Percentiles rank a stretch among this genome's conserved stretches.
These are phyloP conservation scores for Agaricales sp. DNA, from an alignment of 1,284 basidiomycete genomes.

Conservation along the genomic window DNA sequence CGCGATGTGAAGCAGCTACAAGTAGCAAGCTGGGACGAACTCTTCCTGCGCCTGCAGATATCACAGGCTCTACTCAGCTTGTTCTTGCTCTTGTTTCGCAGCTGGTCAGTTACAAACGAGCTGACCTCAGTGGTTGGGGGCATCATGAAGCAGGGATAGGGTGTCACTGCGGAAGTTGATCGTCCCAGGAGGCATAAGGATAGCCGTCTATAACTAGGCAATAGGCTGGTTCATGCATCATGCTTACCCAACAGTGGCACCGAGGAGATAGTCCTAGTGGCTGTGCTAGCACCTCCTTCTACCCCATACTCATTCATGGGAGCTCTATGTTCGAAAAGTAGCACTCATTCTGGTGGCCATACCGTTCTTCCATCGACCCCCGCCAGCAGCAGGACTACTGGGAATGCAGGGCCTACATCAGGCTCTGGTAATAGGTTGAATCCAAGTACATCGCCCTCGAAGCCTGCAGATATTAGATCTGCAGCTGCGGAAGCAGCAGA, in stretches of 20 bases:
- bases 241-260: too few relatives aligned
- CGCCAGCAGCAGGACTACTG: background rate
- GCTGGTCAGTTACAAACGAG: too few relatives aligned
- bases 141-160: too few relatives aligned
- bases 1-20: too few relatives aligned
- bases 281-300: background rate
- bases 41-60: background rate
- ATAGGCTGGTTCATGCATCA: too few relatives aligned
- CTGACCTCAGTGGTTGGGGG: too few relatives aligned
- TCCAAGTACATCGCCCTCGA: background rate
- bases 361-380: background rate
- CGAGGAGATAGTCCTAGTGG: background rate
- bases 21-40: too few relatives aligned
- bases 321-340: background rate
- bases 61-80: too few relatives aligned
- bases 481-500: conserved; percentile 1
- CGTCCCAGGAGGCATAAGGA: too few relatives aligned
- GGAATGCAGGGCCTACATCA: background rate
- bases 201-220: too few relatives aligned
- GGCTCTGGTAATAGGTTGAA: background rate
- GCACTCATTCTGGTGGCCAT: background rate
- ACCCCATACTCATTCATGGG: background rate
- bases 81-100: too few relatives aligned
- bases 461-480: background rate
- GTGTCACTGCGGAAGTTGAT: too few relatives aligned